Evolutionary conservation across 257 asterid species (phyloP).

Genomic region (Ballota nigra): DNA sequence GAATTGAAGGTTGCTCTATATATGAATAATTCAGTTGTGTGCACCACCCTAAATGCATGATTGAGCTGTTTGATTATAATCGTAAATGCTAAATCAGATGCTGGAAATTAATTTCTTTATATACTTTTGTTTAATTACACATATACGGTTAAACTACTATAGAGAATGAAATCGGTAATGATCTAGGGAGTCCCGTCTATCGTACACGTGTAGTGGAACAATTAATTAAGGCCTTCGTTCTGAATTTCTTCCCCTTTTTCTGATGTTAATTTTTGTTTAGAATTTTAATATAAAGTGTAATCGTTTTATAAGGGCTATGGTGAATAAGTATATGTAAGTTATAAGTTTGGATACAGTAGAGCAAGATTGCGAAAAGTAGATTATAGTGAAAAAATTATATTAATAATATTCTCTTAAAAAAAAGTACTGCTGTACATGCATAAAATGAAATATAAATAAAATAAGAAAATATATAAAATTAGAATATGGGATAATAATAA

Average conservation of each 20-base stretch:
- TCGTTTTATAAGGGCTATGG: too few relatives aligned
- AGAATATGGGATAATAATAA: too few relatives aligned
- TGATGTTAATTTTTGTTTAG: too few relatives aligned
- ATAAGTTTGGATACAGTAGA: background rate
- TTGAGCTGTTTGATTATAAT: background rate
- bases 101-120: background rate
- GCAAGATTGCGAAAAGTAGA: background rate
- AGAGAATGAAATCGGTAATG: background rate
- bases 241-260: background rate
- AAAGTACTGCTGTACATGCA: too few relatives aligned
- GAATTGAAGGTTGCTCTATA: constrained; percentile 4
- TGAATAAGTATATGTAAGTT: too few relatives aligned
- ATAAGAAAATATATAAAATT: too few relatives aligned
- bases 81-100: background rate
- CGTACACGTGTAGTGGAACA: background rate
- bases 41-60: background rate
- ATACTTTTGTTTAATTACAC: background rate
- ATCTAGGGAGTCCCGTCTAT: background rate
- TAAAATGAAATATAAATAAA: too few relatives aligned
- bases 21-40: constrained; percentile 13
- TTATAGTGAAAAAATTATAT: background rate
- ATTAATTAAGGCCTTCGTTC: background rate
- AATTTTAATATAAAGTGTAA: too few relatives aligned
- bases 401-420: too few relatives aligned
- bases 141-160: background rate